These are phyloP conservation scores for Tetracentron sinense DNA, from an alignment of 164 flowering plant species.

Conservation along the genomic window DNA sequence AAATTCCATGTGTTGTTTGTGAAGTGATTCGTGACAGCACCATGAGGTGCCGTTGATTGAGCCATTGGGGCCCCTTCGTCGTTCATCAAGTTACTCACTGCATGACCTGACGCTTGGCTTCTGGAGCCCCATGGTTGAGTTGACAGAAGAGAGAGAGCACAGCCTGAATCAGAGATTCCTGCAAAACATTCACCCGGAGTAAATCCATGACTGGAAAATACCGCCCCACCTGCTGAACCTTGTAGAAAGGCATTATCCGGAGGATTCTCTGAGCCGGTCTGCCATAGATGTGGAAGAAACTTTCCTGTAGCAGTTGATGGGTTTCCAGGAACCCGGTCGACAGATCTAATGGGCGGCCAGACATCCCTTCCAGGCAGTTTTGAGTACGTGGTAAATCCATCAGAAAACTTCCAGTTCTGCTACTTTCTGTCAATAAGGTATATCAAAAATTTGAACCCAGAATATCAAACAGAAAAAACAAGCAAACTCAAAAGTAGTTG, in stretches of 20 bases:
- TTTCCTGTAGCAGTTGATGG: slow-evolving; percentile 32
- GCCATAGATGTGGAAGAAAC: slow-evolving; percentile 42
- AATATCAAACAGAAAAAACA: background rate
- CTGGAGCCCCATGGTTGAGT: slow-evolving; percentile 60
- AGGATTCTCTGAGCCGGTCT: slow-evolving; percentile 36
- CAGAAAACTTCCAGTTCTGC: slow-evolving; percentile 57
- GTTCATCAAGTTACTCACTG: slow-evolving; percentile 28
- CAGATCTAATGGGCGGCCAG: slow-evolving; percentile 41
- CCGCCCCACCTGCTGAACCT: slow-evolving; percentile 36
- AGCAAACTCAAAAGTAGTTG: background rate
- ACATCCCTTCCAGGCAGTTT: slow-evolving; percentile 36
- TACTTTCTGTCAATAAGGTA: slow-evolving; percentile 50
- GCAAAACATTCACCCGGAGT: slow-evolving; percentile 50
- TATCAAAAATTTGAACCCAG: background rate
- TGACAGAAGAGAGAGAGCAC: slow-evolving; percentile 99
- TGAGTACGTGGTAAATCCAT: slow-evolving; percentile 59
- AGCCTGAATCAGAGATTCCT: slow-evolving; percentile 64
- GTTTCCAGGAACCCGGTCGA: slow-evolving; percentile 33
- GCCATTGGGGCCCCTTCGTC: slow-evolving; percentile 25
- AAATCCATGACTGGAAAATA: slow-evolving; percentile 35
- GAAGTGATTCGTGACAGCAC: slow-evolving; percentile 25
- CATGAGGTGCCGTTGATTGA: slow-evolving; percentile 32
- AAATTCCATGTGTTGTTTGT: slow-evolving; percentile 43
- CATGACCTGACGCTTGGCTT: slow-evolving; percentile 33
- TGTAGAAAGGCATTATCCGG: slow-evolving; percentile 40